phyloP scores from a whole-genome alignment of 805 yeast genomes.

The Jamesozyma gamospora region DNA sequence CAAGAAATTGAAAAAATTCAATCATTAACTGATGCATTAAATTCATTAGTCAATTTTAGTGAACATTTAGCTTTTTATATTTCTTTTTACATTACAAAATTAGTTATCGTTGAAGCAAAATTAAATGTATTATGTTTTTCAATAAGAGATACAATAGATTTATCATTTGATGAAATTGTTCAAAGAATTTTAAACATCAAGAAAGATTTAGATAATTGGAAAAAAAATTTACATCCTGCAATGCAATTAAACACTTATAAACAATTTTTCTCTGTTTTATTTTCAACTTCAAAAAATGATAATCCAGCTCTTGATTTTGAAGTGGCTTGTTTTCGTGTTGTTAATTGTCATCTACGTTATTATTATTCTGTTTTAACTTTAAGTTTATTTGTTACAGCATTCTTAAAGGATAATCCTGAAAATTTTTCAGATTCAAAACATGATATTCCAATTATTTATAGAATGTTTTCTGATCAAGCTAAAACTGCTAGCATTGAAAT shows the following conservation, averaged over 20 bases:
- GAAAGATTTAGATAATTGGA: slow-evolving; percentile 17
- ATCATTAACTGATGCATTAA: slow-evolving; percentile 12
- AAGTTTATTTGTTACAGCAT: slow-evolving; percentile 15
- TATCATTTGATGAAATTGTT: slow-evolving; percentile 17
- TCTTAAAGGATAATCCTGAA: slow-evolving; percentile 16
- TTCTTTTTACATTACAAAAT: slow-evolving; percentile 14
- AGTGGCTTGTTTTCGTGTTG: slow-evolving; percentile 14
- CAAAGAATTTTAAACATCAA: slow-evolving; percentile 12
- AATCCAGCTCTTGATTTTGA: slow-evolving; percentile 15
- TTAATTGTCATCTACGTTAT: slow-evolving; percentile 18
- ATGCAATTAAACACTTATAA: slow-evolving; percentile 16
- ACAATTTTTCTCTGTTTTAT: slow-evolving; percentile 14
- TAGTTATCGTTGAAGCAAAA: slow-evolving; percentile 12
- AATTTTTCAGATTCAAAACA: slow-evolving; percentile 9
- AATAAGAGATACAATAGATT: slow-evolving; percentile 9
- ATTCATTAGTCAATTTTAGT: slow-evolving; percentile 10
- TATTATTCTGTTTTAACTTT: slow-evolving; percentile 12
- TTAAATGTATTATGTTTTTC: slow-evolving; percentile 16
- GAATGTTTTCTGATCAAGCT: slow-evolving; percentile 7
- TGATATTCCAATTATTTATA: slow-evolving; percentile 10
- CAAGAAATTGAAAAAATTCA: slow-evolving; percentile 8
- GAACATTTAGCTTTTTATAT: slow-evolving; percentile 16
- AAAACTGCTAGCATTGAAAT: slow-evolving; percentile 11
- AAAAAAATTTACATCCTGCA: slow-evolving; percentile 14
- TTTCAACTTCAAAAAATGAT: slow-evolving; percentile 10